Conservation (phyloP, 176 grass and related monocot species). For the Saccharum officinarum region DNA sequence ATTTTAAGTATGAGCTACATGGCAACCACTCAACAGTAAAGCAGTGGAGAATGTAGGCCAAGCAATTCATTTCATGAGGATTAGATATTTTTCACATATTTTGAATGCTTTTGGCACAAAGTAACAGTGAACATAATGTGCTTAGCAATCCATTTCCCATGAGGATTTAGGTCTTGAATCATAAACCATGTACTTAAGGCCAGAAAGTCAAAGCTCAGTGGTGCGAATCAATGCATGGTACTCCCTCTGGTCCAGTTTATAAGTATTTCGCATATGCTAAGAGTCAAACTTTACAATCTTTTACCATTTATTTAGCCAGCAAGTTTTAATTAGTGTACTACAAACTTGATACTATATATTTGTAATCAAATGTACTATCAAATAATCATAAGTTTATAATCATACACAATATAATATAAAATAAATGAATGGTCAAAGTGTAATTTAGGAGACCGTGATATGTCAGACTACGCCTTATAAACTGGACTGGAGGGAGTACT, state of each 20-base stretch:
- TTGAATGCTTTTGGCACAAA: neutral
- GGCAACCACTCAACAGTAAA: neutral
- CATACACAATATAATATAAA: too few relatives aligned
- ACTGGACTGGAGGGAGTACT: neutral
- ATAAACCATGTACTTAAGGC: neutral
- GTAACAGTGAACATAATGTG: neutral
- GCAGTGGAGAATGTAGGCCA: neutral
- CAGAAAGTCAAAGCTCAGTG: neutral
- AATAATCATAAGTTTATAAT: too few relatives aligned
- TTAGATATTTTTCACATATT: neutral
- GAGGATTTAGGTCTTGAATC: neutral
- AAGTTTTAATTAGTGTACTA: too few relatives aligned
- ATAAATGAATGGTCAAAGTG: too few relatives aligned
- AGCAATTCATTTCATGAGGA: neutral
- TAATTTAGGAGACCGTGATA: too few relatives aligned
- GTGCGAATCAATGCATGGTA: neutral
- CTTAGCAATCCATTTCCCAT: neutral
- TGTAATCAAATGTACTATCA: too few relatives aligned
- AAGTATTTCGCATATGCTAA: too few relatives aligned
- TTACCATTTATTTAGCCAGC: too few relatives aligned
- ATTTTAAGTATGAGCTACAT: neutral
- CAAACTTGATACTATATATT: too few relatives aligned
- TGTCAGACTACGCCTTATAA: too few relatives aligned
- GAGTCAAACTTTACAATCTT: too few relatives aligned
- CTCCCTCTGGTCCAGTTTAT: too few relatives aligned